Evolutionary conservation across 495 filamentous ascomycete species (phyloP).

Genomic region (Talaromyces stipitatus): DNA sequence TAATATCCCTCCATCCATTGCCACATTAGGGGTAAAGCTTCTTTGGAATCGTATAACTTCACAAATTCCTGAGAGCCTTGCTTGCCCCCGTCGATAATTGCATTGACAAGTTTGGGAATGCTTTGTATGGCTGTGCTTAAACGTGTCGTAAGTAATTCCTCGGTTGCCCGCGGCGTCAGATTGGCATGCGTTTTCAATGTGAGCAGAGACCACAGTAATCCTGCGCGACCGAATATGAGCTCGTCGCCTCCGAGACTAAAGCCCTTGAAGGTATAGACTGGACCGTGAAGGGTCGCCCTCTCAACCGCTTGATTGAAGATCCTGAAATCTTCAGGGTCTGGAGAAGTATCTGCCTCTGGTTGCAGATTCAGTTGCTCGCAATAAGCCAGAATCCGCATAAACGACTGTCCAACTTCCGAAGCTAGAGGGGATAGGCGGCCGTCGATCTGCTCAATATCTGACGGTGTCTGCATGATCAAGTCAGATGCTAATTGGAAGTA

Average conservation of each 20-base stretch:
- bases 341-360: background rate
- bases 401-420: constrained; percentile 20
- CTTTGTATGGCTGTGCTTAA: constrained; percentile 16
- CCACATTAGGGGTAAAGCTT: constrained; percentile 40
- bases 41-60: constrained; percentile 19
- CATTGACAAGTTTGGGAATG: constrained; percentile 24
- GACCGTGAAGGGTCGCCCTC: constrained; percentile 24
- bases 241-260: constrained; percentile 32
- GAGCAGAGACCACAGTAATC: constrained; percentile 33
- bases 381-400: constrained; percentile 17
- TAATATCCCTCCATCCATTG: constrained; percentile 35
- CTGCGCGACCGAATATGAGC: constrained; percentile 35
- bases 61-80: constrained; percentile 24
- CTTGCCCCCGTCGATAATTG: constrained; percentile 27
- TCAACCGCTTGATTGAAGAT: constrained; percentile 22
- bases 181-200: constrained; percentile 21
- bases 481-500: constrained; percentile 23
- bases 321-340: constrained; percentile 19
- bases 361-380: constrained; percentile 7
- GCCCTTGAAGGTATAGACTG: constrained; percentile 21
- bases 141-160: constrained; percentile 2
- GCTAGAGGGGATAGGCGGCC: constrained; percentile 27
- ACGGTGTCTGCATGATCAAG: constrained; percentile 19
- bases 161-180: background rate
- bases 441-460: constrained; percentile 18